A percentile compares a stretch with the other conserved stretches of the same genome.
These are phyloP conservation scores for Leccinum pachyderme DNA, from an alignment of 1,284 basidiomycete genomes.

Conservation along the genomic window DNA sequence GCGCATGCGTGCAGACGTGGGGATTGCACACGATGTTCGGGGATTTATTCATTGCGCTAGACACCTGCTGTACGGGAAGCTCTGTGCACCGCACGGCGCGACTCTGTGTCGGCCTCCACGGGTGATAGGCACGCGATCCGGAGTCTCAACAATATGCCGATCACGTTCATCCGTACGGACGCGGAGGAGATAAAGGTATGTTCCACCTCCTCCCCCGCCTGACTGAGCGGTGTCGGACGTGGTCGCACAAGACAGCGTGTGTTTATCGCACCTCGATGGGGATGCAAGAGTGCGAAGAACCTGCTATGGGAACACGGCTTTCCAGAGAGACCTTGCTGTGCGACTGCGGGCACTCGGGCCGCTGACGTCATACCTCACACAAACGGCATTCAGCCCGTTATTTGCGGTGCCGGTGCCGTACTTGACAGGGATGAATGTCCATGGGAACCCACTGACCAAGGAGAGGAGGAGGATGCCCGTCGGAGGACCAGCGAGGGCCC, in stretches of 20 bases:
- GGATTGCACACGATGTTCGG: conserved; percentile 43
- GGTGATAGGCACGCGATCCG: not conserved
- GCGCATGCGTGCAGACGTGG: conserved; percentile 42
- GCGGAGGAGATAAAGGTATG: conserved; percentile 39
- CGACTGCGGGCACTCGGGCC: conserved; percentile 40
- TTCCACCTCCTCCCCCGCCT: conserved; percentile 45
- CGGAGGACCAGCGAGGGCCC: not conserved
- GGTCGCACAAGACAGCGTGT: conserved; percentile 46
- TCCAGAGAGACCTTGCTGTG: conserved; percentile 31
- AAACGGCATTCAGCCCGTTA: conserved; percentile 48
- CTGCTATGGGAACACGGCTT: not conserved
- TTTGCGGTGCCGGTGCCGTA: conserved; percentile 47
- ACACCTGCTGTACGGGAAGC: conserved; percentile 9
- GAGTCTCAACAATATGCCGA: conserved; percentile 1
- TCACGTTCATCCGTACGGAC: conserved; percentile 9
- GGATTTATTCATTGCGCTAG: conserved; percentile 43
- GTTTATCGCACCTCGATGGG: conserved; percentile 32
- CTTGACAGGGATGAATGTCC: conserved; percentile 34
- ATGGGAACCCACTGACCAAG: not conserved
- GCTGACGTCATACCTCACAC: conserved; percentile 41
- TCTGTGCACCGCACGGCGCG: not conserved
- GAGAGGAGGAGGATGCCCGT: not conserved
- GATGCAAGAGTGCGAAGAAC: not conserved
- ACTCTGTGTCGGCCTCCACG: not conserved
- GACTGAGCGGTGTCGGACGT: conserved; percentile 51